phyloP scores from a whole-genome alignment of 208 protist genomes.

The Crithidia acanthocephali region DNA sequence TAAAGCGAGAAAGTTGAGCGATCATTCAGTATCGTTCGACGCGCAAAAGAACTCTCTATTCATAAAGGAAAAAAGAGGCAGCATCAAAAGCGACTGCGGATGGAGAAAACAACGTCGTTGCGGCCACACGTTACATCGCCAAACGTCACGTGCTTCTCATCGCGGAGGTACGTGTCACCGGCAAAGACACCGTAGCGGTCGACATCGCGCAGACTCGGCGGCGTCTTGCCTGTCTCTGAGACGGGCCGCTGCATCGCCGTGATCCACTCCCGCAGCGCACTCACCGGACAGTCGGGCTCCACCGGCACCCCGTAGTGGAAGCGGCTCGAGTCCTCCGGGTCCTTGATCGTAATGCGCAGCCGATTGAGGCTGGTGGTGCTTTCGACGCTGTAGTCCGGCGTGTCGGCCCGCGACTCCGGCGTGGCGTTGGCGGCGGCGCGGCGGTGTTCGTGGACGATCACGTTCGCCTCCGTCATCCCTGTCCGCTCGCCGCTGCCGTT shows the following conservation, averaged over 20 bases:
- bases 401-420: conserved; percentile 10
- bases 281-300: conserved; percentile 46
- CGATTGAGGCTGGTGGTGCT: conserved; percentile 24
- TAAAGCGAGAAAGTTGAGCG: background rate
- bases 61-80: background rate
- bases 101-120: conserved; percentile 62
- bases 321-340: conserved; percentile 40
- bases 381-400: conserved; percentile 34
- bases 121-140: conserved; percentile 42
- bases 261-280: conserved; percentile 50
- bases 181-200: conserved; percentile 42
- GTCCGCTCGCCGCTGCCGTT: conserved; percentile 3
- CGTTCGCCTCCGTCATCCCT: conserved; percentile 14
- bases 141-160: conserved; percentile 43
- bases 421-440: background rate
- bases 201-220: conserved; percentile 27
- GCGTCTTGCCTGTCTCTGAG: conserved; percentile 7
- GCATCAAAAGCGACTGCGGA: conserved; percentile 18
- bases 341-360: conserved; percentile 58
- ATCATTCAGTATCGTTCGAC: background rate
- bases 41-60: background rate
- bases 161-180: conserved; percentile 29
- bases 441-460: background rate
- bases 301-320: conserved; percentile 61
- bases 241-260: conserved; percentile 22